A percentile compares a stretch with the other conserved stretches of the same genome.
Evolutionary conservation across 106 monocot genomes (phyloP).

Genomic region (Dendrobium huoshanense): DNA sequence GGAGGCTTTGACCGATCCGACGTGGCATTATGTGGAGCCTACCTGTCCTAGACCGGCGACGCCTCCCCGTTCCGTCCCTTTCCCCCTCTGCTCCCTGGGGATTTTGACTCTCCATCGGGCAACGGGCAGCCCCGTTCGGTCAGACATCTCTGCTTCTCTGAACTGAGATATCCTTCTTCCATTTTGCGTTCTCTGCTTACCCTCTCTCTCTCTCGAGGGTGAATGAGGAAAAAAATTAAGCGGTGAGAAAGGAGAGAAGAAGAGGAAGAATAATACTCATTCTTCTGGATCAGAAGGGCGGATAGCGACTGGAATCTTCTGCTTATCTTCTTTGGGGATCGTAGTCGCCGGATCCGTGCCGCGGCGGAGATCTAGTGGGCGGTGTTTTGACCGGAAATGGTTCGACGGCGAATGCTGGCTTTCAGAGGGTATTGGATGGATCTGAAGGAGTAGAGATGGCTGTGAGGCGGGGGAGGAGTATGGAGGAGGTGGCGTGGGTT

Average conservation of each 20-base stretch:
- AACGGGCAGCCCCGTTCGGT: neutral
- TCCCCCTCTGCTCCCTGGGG: neutral
- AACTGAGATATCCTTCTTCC: neutral
- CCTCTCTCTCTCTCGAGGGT: neutral
- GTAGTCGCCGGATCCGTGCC: neutral
- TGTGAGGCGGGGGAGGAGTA: neutral
- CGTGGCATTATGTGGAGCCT: neutral
- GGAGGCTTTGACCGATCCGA: neutral
- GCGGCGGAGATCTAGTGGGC: neutral
- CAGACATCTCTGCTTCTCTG: neutral
- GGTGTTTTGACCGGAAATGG: neutral
- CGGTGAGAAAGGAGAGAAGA: neutral
- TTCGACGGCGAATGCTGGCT: neutral
- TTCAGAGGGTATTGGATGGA: neutral
- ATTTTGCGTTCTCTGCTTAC: neutral
- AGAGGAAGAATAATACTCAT: neutral
- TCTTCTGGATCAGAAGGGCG: neutral
- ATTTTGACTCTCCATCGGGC: neutral
- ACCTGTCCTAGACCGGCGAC: neutral
- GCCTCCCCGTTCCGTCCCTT: neutral
- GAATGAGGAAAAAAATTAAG: neutral
- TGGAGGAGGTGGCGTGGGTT: neutral
- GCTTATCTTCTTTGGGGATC: neutral
- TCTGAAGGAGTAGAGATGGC: conserved; percentile 4
- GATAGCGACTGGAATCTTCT: neutral